Base-by-base conservation (phyloP, 2,329 filamentous ascomycete species). In the Pseudogymnoascus sp. region DNA sequence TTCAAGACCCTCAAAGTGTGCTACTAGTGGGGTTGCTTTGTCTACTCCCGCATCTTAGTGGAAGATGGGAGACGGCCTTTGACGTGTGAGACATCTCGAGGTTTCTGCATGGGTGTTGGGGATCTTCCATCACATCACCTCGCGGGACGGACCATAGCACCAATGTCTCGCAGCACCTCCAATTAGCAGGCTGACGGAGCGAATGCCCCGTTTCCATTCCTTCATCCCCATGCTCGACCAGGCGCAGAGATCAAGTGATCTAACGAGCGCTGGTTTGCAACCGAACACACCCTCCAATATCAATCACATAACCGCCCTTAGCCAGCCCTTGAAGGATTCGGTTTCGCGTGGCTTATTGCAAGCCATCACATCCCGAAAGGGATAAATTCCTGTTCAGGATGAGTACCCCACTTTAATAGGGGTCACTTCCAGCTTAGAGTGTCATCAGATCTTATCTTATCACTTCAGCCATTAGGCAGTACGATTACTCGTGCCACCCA, bases 391-490 rank as follows among this genome's bases (percentile, higher is more conserved):
- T 6, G 16, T 10, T 33, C 50, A 31, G n/a, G 26, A 26, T 10
- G 4, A 5, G 26, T 2, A 31, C 26, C 16, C n/a, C 29, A 33
- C 29, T 56, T 56, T 19, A 56, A 56, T 56, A 56, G 47, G 63
- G 53, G 37, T 61, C 63, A 61, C 31, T 26, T 16, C 42, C 31
- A 4, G 31, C 59, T 61, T 29, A 63, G 63, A 62, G 62, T 53
- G 62, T 50, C n/a, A 38, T 47, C 8, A 42, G 24, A 53, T 62
- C 47, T 37, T 64, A 61, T 31, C 65, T 59, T 16, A 62, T 53
- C 38, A 65, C 29, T 26, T 62, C 50, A 10, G n/a, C n/a, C 6
- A 11, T 19, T n/a, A 1, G 19, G 19, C 19, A 19, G 19, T 53
- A 26, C 7, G 21, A 50, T 6, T 50, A 40, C 38, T 19, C n/a